phyloP scores from a whole-genome alignment of 2,329 filamentous ascomycete species.

The Aspergillus chevalieri region DNA sequence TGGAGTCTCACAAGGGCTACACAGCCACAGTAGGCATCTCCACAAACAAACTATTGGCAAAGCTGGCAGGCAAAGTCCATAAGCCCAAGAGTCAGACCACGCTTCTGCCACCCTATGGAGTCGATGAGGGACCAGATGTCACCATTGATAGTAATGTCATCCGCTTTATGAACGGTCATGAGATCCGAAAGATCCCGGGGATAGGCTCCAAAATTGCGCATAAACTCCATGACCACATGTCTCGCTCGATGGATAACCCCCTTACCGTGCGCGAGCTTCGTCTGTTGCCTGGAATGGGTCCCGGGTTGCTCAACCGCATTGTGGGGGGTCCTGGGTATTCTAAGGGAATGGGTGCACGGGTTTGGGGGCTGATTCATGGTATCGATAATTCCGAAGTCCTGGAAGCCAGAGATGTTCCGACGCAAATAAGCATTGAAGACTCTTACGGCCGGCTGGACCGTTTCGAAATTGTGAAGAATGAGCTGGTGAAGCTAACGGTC shows the following conservation, averaged over 20 bases:
- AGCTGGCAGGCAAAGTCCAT: constrained; percentile 74
- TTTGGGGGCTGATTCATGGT: constrained; percentile 77
- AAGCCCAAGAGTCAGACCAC: constrained; percentile 88
- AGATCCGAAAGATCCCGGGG: constrained; percentile 75
- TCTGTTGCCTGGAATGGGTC: constrained; percentile 55
- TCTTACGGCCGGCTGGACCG: constrained; percentile 70
- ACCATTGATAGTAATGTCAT: constrained; percentile 47
- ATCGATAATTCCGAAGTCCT: constrained; percentile 70
- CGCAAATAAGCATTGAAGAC: constrained; percentile 92
- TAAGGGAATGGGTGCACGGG: constrained; percentile 62
- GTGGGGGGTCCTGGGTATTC: constrained; percentile 65
- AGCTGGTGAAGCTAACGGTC: constrained; percentile 61
- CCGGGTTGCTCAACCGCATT: constrained; percentile 60
- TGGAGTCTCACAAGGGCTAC: constrained; percentile 74
- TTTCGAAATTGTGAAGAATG: constrained; percentile 56
- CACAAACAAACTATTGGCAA: constrained; percentile 79
- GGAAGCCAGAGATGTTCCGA: constrained; percentile 64
- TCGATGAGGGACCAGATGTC: constrained; percentile 13
- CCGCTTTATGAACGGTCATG: constrained; percentile 67
- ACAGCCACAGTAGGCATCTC: constrained; percentile 83
- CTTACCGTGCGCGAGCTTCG: constrained; percentile 64
- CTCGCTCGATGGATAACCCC: constrained; percentile 36
- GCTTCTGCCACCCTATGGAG: constrained; percentile 59
- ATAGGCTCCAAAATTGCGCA: constrained; percentile 75
- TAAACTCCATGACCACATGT: constrained; percentile 57